phyloP scores from a whole-genome alignment of 2,329 filamentous ascomycete genomes.

The Tolypocladium amazonense region DNA sequence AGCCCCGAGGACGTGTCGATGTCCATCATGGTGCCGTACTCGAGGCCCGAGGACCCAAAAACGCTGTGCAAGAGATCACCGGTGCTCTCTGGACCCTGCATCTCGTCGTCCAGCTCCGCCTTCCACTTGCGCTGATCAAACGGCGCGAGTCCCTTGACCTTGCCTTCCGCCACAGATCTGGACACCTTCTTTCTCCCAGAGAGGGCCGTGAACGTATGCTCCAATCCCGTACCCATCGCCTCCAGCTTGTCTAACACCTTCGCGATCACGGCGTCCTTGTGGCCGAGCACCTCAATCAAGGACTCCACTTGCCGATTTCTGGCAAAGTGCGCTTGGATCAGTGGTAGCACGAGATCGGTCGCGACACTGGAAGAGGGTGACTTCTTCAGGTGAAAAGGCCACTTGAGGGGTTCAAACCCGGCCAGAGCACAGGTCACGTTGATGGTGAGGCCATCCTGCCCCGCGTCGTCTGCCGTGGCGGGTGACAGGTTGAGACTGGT shows the following conservation, averaged over 20 bases:
- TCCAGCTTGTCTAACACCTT: constrained; percentile 45
- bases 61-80: constrained; percentile 27
- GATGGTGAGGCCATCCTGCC: constrained; percentile 35
- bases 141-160: constrained; percentile 39
- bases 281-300: constrained; percentile 30
- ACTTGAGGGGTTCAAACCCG: constrained; percentile 52
- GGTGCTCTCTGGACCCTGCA: constrained; percentile 18
- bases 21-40: constrained; percentile 15
- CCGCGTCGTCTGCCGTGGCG: constrained; percentile 18
- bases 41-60: constrained; percentile 26
- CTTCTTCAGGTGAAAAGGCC: constrained; percentile 50
- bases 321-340: constrained; percentile 35
- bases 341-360: constrained; percentile 39
- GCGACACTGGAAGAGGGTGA: constrained; percentile 30
- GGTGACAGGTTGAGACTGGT: constrained; percentile 34
- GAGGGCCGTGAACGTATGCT: constrained; percentile 41
- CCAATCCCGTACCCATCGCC: constrained; percentile 37
- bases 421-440: constrained; percentile 51
- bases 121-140: constrained; percentile 33
- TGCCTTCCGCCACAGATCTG: constrained; percentile 32
- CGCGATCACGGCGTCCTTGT: constrained; percentile 41
- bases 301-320: constrained; percentile 28
- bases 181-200: constrained; percentile 36
- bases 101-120: constrained; percentile 11
- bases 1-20: constrained; percentile 22